Percentiles rank a stretch among this genome's conserved stretches.
These are phyloP conservation scores for Mycena sanguinolenta DNA, from an alignment of 768 basidiomycete species.

Conservation along the genomic window DNA sequence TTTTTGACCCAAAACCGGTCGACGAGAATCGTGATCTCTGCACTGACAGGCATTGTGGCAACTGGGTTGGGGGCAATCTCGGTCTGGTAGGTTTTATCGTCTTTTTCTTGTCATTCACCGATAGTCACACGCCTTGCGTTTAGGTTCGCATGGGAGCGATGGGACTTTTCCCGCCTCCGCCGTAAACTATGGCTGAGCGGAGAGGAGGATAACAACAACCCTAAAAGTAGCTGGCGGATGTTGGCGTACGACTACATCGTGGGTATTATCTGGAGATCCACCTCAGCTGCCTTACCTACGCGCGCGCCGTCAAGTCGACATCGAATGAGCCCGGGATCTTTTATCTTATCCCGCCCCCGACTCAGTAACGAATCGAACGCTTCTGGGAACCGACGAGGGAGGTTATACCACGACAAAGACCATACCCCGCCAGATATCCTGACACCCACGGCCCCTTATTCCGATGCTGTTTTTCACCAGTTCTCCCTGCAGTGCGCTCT, in stretches of 20 bases:
- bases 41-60: conserved; percentile 19
- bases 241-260: conserved; percentile 19
- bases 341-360: background rate
- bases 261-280: conserved; percentile 20
- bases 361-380: background rate
- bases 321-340: background rate
- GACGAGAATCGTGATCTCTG: conserved; percentile 23
- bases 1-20: conserved; percentile 18
- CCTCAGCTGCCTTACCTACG: conserved; percentile 20
- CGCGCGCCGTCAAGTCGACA: background rate
- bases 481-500: conserved; percentile 6
- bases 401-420: background rate
- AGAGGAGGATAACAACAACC: conserved; percentile 10
- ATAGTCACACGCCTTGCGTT: background rate
- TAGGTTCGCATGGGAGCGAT: conserved; percentile 31
- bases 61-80: conserved; percentile 25
- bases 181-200: conserved; percentile 19
- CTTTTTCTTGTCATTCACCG: too few species aligned
- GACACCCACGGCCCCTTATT: conserved; percentile 7
- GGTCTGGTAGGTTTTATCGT: conserved; percentile 20
- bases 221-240: conserved; percentile 19
- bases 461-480: conserved; percentile 22
- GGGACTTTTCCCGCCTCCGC: conserved; percentile 31
- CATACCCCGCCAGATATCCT: background rate
- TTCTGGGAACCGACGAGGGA: background rate